phyloP scores from a whole-genome alignment of 257 asterid species.

The Schizonepeta tenuifolia region DNA sequence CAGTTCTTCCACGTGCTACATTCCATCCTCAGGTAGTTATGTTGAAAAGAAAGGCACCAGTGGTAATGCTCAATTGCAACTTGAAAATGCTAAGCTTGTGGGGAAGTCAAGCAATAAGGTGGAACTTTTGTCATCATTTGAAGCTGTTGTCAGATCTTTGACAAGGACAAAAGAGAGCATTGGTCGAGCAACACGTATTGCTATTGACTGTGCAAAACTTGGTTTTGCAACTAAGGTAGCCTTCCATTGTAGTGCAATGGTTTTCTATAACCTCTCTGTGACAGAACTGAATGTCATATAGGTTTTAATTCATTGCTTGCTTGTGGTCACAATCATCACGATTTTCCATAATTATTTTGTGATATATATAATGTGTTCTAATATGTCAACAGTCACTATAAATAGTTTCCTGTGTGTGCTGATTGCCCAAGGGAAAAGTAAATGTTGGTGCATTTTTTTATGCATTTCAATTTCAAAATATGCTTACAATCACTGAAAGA shows the following conservation, averaged over 20 bases:
- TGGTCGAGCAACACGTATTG: conserved; percentile 82
- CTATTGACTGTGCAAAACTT: conserved; percentile 83
- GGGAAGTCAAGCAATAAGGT: conserved; percentile 56
- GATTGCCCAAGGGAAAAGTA: conserved; percentile 17
- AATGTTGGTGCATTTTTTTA: not conserved
- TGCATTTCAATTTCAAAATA: not conserved
- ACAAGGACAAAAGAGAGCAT: conserved; percentile 88
- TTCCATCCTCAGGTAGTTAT: conserved; percentile 45
- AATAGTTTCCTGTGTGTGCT: not conserved
- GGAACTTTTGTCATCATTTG: conserved; percentile 67
- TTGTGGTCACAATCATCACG: not conserved
- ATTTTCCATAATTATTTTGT: not conserved
- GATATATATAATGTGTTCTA: not conserved
- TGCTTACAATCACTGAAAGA: not conserved
- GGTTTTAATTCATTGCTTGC: not conserved
- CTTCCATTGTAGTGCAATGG: conserved; percentile 2
- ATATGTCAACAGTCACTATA: conserved; percentile 1
- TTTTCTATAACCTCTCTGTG: not conserved
- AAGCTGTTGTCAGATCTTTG: conserved; percentile 62
- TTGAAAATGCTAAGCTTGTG: conserved; percentile 45
- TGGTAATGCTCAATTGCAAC: conserved; percentile 46
- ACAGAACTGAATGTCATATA: not conserved
- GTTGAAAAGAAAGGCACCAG: conserved; percentile 46
- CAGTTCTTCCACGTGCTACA: conserved; percentile 47
- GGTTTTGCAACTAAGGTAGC: conserved; percentile 88